These are phyloP conservation scores for Aspergillus bertholletiae DNA, from an alignment of 495 filamentous ascomycete genomes.

Conservation along the genomic window DNA sequence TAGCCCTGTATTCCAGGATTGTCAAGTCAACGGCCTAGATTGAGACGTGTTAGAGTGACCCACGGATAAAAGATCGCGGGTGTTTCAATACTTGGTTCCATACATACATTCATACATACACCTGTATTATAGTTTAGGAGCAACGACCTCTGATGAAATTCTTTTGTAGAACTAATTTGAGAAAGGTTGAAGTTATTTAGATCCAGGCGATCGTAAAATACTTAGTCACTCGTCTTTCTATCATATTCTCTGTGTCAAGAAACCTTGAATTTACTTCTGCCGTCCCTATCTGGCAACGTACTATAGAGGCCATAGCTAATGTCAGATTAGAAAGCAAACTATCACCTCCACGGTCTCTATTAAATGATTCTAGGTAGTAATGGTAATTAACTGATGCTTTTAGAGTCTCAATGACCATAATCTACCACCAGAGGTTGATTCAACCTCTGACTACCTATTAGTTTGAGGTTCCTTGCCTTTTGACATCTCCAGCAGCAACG, in stretches of 20 bases:
- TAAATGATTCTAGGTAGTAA: no score
- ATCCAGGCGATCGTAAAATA: neutral
- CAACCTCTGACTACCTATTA: no score
- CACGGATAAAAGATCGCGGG: neutral
- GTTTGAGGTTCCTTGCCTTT: no score
- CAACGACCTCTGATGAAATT: neutral
- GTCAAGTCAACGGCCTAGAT: neutral
- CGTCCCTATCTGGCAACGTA: neutral
- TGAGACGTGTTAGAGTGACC: neutral
- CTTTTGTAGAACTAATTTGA: neutral
- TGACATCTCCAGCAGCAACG: no score
- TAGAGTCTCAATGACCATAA: no score
- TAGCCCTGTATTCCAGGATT: neutral
- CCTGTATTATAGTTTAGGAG: neutral
- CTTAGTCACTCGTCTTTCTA: neutral
- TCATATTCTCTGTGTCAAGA: neutral
- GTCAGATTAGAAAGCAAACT: no score
- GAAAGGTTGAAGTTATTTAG: neutral
- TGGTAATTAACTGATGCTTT: no score
- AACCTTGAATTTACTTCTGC: neutral
- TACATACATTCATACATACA: neutral
- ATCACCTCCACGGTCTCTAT: no score
- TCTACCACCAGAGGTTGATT: no score
- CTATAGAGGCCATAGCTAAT: no score
- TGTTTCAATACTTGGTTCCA: neutral